Evolutionary conservation across 2,329 filamentous ascomycete species (phyloP).

Genomic region (Scytalidium sp.): DNA sequence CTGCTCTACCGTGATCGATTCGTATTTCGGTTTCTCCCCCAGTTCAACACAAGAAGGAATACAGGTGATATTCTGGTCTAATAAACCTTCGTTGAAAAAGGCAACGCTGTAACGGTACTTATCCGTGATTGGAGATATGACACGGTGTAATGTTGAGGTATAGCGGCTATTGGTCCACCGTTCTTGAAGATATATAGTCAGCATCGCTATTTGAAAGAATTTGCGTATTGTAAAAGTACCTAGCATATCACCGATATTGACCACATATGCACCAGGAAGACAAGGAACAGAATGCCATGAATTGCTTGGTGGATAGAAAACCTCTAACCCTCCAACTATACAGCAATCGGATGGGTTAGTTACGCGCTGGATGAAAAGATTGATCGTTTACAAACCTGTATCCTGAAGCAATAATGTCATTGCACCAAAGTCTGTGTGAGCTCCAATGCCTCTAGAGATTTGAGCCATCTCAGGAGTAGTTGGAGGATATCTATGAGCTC

Average conservation of each 20-base stretch:
- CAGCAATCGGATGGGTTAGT: constrained; percentile 13
- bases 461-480: too few relatives aligned
- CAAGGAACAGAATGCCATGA: constrained; percentile 39
- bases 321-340: constrained; percentile 38
- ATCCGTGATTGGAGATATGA: constrained; percentile 6
- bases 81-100: constrained; percentile 5
- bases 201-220: too few relatives aligned
- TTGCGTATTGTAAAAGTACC: not conserved
- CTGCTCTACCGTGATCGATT: constrained; percentile 2
- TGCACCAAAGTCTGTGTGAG: constrained; percentile 49
- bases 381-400: constrained; percentile 15
- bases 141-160: constrained; percentile 7
- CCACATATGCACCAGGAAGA: constrained; percentile 39
- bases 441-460: constrained; percentile 24
- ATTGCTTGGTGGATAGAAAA: constrained; percentile 37
- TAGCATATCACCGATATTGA: constrained; percentile 46
- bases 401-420: constrained; percentile 51
- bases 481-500: too few relatives aligned
- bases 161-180: constrained; percentile 8
- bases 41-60: constrained; percentile 2
- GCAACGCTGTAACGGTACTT: constrained; percentile 7
- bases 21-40: not conserved
- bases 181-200: too few relatives aligned
- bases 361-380: too few relatives aligned
- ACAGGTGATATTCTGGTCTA: constrained; percentile 1